Base-by-base conservation (phyloP, 139 green algal genomes). In the Chlorella ohadii region DNA sequence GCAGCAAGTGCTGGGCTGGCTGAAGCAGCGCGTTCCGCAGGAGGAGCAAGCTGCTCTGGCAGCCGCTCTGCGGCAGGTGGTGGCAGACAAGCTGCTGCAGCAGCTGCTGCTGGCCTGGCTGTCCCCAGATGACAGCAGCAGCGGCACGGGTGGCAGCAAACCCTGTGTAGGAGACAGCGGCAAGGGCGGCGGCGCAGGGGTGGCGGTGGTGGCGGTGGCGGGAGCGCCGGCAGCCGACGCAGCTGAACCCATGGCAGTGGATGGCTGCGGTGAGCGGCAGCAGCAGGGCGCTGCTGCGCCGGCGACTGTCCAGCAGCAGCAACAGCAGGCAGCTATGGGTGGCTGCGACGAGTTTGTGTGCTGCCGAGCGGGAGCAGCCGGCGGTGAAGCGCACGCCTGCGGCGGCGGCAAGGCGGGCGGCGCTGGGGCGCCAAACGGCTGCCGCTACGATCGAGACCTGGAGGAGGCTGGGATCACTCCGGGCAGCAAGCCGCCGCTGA, bases 41-140 rank as follows among this genome's bases (percentile, higher is more conserved):
- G 55, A 66, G 7, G 85, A 94, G 72, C 87, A 91, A 44, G 61
- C 78, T 20, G 75, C 85, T 27, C 83, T 93, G 56, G 78, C 80
- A 31, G 41, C 38, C 16, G 84, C 95, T 72, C 88, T 98, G 33
- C 67, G 75, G 1, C 39, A 76, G 16, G 95, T 96, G 6, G 91
- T 97, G 28, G 84, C 89, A 2, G 95, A 98, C 85, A 78, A 76
- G 28, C 86, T 96, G 36, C 88, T 98, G 56, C 91, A 93, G 75
- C 89, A 96, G 83, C 90, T 98, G 73, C 87, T 98, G 31, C 86
- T 89, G 25, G 85, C 77, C 6, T 98, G 95, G 95, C 91, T 98
- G 27, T 78, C 72, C 25, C 87, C 90, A 34, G 47, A 22, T 33
- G 33, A 19, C 51, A 9, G 41, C 59, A 23, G 56, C 55, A 16